Evolutionary conservation across 2,329 filamentous ascomycete species (phyloP), one percentile per base, ranked within the genome.

Genomic region (Pyrenochaeta sp.): DNA sequence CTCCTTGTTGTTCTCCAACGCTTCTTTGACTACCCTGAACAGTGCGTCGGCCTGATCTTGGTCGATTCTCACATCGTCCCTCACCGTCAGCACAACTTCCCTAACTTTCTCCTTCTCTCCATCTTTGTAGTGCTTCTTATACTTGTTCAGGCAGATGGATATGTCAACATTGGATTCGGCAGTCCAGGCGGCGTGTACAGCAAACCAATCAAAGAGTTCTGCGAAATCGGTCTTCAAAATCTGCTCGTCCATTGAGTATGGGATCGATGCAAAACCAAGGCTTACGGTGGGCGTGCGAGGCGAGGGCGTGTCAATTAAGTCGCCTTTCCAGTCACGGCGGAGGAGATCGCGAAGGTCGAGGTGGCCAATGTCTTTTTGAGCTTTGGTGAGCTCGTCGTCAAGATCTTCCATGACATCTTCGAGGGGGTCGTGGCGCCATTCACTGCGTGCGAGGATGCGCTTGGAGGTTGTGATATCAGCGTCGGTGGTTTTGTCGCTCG

Each of bases 151-250:
- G 4, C 73, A 73, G 31, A 81, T 71, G 56, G 70, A 75, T 60
- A 81, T 78, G 56, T 81, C 79, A 11, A 76, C 75, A 29, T 77
- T 75, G 9, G 75, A 68, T 52, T 79, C 72, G 4, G 79, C 78
- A 0, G 79, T 81, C 79, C 79, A 81, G 1, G 79, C 79, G 10
- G 79, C 78, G 45, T 81, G 77, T 23, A 81, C 68, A 2, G 78
- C 78, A 51, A 81, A 81, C 79, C 79, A 81, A 60, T 81, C 74
- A 42, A 81, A 81, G 4, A 81, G 73, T 57, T 79, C 78, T 40
- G 73, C 68, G 51, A 79, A 81, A 23, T 80, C 78, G 0, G 79
- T 81, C 60, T 77, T 79, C 9, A 69, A 57, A 48, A 81, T 79
- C 53, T 80, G 78, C 42, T 78, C 72, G 29, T 80, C 78, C 63